Conservation (phyloP, 2,329 filamentous ascomycete species). For the Claviceps digitariae region DNA sequence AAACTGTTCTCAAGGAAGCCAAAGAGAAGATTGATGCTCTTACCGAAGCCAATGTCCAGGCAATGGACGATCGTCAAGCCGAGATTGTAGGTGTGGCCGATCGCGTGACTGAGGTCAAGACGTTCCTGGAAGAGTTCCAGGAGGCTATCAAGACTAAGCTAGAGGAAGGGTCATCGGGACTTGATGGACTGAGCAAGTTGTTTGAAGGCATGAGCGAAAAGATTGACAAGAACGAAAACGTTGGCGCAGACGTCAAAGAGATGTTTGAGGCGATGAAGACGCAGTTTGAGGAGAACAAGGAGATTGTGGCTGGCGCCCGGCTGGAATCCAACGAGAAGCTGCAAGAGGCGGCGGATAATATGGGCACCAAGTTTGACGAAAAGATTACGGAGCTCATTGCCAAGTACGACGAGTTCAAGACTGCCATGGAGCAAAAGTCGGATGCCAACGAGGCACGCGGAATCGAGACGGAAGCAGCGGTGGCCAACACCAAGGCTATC, state of each 20-base stretch:
- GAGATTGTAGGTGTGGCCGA: conserved; percentile 71
- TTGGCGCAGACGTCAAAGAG: conserved; percentile 53
- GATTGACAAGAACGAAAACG: conserved; percentile 40
- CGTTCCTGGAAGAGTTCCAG: conserved; percentile 64
- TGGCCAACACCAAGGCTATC: conserved; percentile 62
- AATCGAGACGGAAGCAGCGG: conserved; percentile 56
- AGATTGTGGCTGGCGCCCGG: conserved; percentile 65
- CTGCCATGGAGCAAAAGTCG: conserved; percentile 58
- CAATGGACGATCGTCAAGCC: conserved; percentile 69
- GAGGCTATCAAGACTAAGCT: conserved; percentile 64
- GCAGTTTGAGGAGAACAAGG: conserved; percentile 79
- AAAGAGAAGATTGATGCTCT: conserved; percentile 55
- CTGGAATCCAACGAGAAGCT: conserved; percentile 74
- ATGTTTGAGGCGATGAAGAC: conserved; percentile 63
- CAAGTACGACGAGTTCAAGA: conserved; percentile 81
- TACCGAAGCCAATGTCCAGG: conserved; percentile 60
- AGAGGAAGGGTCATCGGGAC: conserved; percentile 56
- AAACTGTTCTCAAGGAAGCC: conserved; percentile 55
- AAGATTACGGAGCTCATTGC: conserved; percentile 63
- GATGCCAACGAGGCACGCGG: conserved; percentile 62
- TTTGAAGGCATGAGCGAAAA: conserved; percentile 54
- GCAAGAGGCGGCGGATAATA: conserved; percentile 38
- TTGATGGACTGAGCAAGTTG: conserved; percentile 60
- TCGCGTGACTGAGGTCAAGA: conserved; percentile 66
- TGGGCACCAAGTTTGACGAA: conserved; percentile 45